Evolutionary conservation across 1,139 yeast genomes (phyloP).

Genomic region (Yamadazyma diospyri): DNA sequence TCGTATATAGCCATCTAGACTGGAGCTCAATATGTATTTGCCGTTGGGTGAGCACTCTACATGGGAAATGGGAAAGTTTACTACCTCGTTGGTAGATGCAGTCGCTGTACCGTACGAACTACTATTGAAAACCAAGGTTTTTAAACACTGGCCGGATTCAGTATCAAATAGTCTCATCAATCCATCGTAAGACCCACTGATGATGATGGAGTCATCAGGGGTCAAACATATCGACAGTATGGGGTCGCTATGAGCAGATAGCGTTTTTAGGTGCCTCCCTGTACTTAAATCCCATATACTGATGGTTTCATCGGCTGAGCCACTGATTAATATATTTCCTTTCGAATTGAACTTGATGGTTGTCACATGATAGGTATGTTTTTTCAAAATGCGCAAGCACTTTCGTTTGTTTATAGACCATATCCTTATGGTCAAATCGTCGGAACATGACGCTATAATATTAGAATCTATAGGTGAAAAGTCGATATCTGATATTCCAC

Average conservation of each 20-base stretch:
- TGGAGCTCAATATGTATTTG: slow-evolving; percentile 70
- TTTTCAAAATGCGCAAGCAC: slow-evolving; percentile 58
- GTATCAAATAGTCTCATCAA: slow-evolving; percentile 84
- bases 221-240: slow-evolving; percentile 70
- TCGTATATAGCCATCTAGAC: slow-evolving; percentile 75
- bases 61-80: slow-evolving; percentile 64
- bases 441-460: slow-evolving; percentile 80
- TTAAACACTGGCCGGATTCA: slow-evolving; percentile 85
- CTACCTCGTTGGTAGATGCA: slow-evolving; percentile 51
- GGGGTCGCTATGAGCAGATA: slow-evolving; percentile 94
- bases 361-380: slow-evolving; percentile 86
- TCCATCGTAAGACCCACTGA: slow-evolving; percentile 91
- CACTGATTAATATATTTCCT: slow-evolving; percentile 78
- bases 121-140: slow-evolving; percentile 74
- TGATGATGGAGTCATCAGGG: slow-evolving; percentile 79
- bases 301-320: slow-evolving; percentile 88
- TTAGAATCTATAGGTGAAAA: slow-evolving; percentile 74
- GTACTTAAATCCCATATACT: slow-evolving; percentile 82
- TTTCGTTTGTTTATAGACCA: slow-evolving; percentile 59
- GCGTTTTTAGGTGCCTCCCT: slow-evolving; percentile 69
- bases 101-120: slow-evolving; percentile 57
- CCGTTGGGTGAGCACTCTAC: slow-evolving; percentile 83
- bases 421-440: slow-evolving; percentile 75
- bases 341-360: slow-evolving; percentile 66
- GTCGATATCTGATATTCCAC: slow-evolving; percentile 65